Evolutionary conservation across 768 basidiomycete species (phyloP), one percentile per base, ranked within the genome.

Genomic region (Collybia nuda): DNA sequence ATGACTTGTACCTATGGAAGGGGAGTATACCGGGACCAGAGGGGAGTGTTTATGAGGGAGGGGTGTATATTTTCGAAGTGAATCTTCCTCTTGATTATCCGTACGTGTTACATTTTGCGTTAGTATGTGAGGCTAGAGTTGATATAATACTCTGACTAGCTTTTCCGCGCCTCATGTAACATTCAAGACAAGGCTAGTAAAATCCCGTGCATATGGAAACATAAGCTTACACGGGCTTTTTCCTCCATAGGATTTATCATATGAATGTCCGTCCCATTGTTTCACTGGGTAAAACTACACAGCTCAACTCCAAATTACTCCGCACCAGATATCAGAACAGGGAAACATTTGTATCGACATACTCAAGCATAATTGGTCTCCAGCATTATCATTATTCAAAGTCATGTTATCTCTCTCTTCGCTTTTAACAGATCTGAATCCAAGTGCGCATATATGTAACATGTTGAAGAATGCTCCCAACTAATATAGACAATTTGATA

Each of bases 371-470:
- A 89, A 91, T 60, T 98, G 94, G 94, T 94, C 91, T 1, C 94
- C 94, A 6, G 94, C 94, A 2, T 69, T 98, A 18, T 95, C 93
- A 2, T 74, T 98, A 42, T 94, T 91, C 77, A 97, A 98, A 74
- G 90, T 96, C 61, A 86, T 98, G 68, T 81, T 98, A 17, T 95
- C 93, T 22, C 79, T 98, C 3, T 95, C 93, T 0, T 95, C 93
- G 0, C 81, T 98, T 9, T 75, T 98, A 44, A 94, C 93, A 9
- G 94, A 97, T 58, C 94, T 94, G 0, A 98, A 98, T 71, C 94
- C 94, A 1, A 79, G 92, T 93, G 64, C 53, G 90, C 76, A 41
- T 35, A 32, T 32, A 32, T 32, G 32, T 14, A 11, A 14, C 32
- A 32, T 14, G 24, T 47, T 5, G 28, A 50, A 44, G 50, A 22